phyloP scores from a whole-genome alignment of 257 asterid genomes.

The Primulina huaijiensis region DNA sequence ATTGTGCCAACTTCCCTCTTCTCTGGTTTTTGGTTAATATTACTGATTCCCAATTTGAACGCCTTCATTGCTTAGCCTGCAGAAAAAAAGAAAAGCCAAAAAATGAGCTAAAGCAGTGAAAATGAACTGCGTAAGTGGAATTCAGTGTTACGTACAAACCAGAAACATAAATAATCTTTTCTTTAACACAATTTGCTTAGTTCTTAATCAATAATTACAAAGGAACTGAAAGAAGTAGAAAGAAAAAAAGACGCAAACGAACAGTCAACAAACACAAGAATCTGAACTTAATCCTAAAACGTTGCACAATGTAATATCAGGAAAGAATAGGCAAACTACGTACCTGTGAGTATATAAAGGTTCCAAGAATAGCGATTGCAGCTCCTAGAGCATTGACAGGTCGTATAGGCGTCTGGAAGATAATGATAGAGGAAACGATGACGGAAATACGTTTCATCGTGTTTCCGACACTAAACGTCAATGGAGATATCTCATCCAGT shows the following conservation, averaged over 20 bases:
- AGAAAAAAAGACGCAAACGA: too few species aligned
- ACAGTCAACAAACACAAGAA: too few species aligned
- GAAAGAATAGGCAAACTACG: conserved; percentile 19
- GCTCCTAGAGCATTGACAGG: conserved; percentile 99
- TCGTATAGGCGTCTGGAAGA: conserved; percentile 84
- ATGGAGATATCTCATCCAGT: conserved; percentile 89
- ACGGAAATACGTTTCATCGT: conserved; percentile 96
- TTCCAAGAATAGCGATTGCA: conserved; percentile 86
- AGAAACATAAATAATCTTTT: too few species aligned
- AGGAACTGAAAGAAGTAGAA: too few species aligned
- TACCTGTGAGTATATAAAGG: conserved; percentile 97
- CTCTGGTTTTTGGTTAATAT: neutral
- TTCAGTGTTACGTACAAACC: neutral
- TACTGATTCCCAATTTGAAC: conserved; percentile 17
- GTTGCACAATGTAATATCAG: neutral
- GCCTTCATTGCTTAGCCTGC: conserved; percentile 57
- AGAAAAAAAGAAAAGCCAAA: neutral
- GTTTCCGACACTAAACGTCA: conserved; percentile 92
- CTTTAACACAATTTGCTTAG: too few species aligned
- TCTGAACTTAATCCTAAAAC: too few species aligned
- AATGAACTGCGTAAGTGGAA: neutral
- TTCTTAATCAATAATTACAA: too few species aligned
- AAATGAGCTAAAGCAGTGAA: neutral
- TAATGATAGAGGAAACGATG: conserved; percentile 88
- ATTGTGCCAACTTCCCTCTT: neutral